Base-by-base conservation (phyloP, 2,329 filamentous ascomycete genomes). In the Aspergillus tamarii region DNA sequence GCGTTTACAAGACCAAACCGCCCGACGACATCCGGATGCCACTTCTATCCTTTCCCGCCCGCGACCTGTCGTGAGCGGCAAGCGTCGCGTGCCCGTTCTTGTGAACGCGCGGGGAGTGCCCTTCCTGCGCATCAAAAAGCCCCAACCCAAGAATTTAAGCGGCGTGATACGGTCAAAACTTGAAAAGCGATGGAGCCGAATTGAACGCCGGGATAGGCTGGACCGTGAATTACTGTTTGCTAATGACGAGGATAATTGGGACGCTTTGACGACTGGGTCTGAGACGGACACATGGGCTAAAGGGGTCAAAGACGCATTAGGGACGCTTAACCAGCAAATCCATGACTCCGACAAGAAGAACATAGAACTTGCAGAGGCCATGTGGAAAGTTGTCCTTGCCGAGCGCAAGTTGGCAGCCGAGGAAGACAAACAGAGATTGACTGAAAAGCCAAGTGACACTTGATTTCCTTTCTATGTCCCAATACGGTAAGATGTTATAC, bases 121-220 rank as follows among this genome's bases (percentile, higher is more conserved):
- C 2, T 77, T 81, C 50, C 67, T 82, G 54, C 77, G 79, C 56
- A 80, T 81, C 57, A 80, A 80, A 57, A 82, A 82, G 55, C 80
- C 80, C 1, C 78, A 81, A 58, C 79, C 80, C 10, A 73, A 71
- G 63, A 75, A 73, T 58, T 64, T 82, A 28, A 80, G 77, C 54
- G 68, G 74, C 5, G 70, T 79, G 2, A 70, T 82, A 59, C 73
- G 73, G 53, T 70, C 66, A 34, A 80, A 79, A 57, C 70, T 79
- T 21, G 69, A 70, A 11, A 74, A 69, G 23, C 75, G 79, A 23
- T 74, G 74, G 71, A 73, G 73, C 11, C 68, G 72, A 32, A 74
- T 79, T 41, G 68, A 74, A 46, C 72, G 72, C 39, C 75, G 76
- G 16, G 67, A 77, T 5, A 67, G 70, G 21, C 50, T 82, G 55